A percentile compares a stretch with the other conserved stretches of the same genome.
Conservation (phyloP, 1,284 basidiomycete species). For the Leccinum cinnamomeum region DNA sequence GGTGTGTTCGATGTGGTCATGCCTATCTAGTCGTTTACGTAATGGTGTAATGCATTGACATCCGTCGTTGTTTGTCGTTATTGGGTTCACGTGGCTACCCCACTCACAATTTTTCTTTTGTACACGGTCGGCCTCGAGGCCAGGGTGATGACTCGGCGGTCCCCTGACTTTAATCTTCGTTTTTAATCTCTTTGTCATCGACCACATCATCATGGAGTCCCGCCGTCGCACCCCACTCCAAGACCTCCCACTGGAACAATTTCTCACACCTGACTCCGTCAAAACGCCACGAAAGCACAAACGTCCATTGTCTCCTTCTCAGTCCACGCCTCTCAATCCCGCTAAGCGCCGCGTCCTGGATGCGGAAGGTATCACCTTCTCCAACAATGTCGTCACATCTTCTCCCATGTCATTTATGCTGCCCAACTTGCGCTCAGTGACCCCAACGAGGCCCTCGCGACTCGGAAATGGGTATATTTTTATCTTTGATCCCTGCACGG, state of each 20-base stretch:
- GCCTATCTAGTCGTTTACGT: constrained; percentile 38
- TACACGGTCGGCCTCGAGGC: constrained; percentile 24
- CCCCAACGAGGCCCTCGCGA: constrained; percentile 25
- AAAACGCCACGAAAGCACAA: constrained; percentile 37
- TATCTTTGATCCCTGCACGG: not conserved
- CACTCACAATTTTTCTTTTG: constrained; percentile 19
- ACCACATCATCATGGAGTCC: constrained; percentile 28
- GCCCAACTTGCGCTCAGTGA: constrained; percentile 20
- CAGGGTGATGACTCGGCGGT: constrained; percentile 28
- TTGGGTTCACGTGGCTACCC: constrained; percentile 18
- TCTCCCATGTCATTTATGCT: constrained; percentile 19
- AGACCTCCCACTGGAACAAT: constrained; percentile 58
- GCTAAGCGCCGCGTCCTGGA: constrained; percentile 68
- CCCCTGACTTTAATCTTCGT: constrained; percentile 28
- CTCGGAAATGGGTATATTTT: constrained; percentile 28
- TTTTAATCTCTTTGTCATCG: constrained; percentile 8
- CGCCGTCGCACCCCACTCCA: constrained; percentile 48
- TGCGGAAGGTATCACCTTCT: constrained; percentile 48
- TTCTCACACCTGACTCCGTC: constrained; percentile 39
- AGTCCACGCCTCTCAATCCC: constrained; percentile 51
- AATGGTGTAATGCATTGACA: not conserved
- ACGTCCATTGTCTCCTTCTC: constrained; percentile 55
- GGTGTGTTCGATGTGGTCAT: constrained; percentile 75
- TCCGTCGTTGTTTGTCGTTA: constrained; percentile 29
- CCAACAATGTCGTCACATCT: constrained; percentile 14